Conservation (phyloP, 2,329 filamentous ascomycete genomes). For the Chaetomium globosum region DNA sequence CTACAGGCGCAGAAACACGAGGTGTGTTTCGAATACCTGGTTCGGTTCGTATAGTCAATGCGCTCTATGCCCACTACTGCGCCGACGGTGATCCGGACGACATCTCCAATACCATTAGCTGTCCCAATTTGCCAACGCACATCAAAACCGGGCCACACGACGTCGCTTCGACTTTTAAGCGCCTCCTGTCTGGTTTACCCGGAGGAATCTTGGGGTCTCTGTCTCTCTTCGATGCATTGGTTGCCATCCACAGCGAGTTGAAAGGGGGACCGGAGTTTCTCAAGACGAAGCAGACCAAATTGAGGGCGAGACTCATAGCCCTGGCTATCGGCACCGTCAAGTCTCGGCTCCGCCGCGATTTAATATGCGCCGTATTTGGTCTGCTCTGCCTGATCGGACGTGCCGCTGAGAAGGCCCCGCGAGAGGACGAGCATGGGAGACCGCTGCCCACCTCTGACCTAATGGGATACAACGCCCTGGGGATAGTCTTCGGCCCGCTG, state of each 20-base stretch:
- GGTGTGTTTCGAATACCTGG: conserved; percentile 68
- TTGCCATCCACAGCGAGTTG: conserved; percentile 62
- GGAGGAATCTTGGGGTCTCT: conserved; percentile 68
- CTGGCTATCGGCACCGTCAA: conserved; percentile 62
- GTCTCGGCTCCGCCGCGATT: conserved; percentile 62
- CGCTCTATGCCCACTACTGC: conserved; percentile 67
- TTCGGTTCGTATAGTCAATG: conserved; percentile 57
- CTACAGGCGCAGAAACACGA: conserved; percentile 48
- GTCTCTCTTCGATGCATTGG: conserved; percentile 62
- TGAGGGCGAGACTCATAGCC: conserved; percentile 67
- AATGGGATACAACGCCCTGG: conserved; percentile 66
- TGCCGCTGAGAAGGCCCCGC: conserved; percentile 55
- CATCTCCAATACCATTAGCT: conserved; percentile 61
- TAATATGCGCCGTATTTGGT: conserved; percentile 69
- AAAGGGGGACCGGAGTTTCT: conserved; percentile 55
- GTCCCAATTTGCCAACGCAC: conserved; percentile 61
- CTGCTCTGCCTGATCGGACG: conserved; percentile 64
- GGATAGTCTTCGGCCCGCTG: conserved; percentile 67
- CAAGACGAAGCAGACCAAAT: conserved; percentile 56
- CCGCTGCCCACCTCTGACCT: conserved; percentile 59
- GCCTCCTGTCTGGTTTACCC: conserved; percentile 63
- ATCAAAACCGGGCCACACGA: conserved; percentile 64
- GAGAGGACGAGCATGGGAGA: conserved; percentile 55
- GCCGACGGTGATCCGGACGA: conserved; percentile 51
- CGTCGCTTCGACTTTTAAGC: conserved; percentile 68